Base-by-base conservation (phyloP, 1,284 basidiomycete genomes). In the Peniophora sp. region DNA sequence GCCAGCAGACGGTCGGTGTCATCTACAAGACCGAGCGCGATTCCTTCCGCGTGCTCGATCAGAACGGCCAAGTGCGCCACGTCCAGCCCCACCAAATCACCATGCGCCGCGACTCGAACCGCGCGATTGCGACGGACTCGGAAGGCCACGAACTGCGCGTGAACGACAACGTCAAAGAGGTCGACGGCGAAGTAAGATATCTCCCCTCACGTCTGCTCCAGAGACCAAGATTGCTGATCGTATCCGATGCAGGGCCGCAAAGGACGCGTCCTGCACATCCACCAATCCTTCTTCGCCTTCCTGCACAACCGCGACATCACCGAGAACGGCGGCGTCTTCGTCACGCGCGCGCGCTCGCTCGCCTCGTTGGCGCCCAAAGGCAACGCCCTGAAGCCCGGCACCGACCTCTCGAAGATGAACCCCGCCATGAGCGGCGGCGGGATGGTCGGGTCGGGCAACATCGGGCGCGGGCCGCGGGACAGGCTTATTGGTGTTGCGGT, bases 21-120 rank as follows among this genome's bases (percentile, higher is more conserved):
- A 96, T 99, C 58, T 97, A 89, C 79, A 97, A 97, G 69, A 95
- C 96, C 3, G 97, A 99, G 66, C 85, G 92, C 17, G 92, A 93
- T 62, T 85, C 90, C 8, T 94, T 99, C 80, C 89, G 92, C 52
- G 89, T 99, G 1, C 78, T 99, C 46, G 96, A 99, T 64, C 96
- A 98, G 67, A 89, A 92, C 57, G 92, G 93, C 1, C 85, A 90
- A 68, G 79, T 91, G 22, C 87, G 92, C 18, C 75, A 88, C 5
- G 89, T 98, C n/a, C 87, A 89, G 60, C 92, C 95, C 8, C 91
- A 94, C 57, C 95, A 99, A 65, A 97, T 99, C 59, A 88, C 88
- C 12, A 91, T 94, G 81, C 83, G 91, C 15, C 80, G 87, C 47
- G 89, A 94, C 64, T 91, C 91, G 8, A 75, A 79, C 49, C 79